Evolutionary conservation across 345 rosid species (phyloP).

Genomic region (Hibiscus mutabilis): DNA sequence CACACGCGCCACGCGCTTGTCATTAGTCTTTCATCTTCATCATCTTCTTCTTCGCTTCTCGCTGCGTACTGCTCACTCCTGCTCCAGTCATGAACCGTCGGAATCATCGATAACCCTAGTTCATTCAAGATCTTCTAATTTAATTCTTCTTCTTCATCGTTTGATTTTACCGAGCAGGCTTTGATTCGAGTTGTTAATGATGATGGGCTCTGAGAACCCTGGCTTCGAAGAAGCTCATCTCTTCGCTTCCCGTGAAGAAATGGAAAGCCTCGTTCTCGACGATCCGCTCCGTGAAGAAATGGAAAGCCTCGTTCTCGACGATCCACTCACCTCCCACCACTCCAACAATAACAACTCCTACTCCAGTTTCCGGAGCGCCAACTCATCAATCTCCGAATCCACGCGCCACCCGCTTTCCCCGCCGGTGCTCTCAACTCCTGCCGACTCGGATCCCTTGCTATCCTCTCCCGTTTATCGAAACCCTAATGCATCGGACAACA

Average conservation of each 20-base stretch:
- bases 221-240: constrained; percentile 47
- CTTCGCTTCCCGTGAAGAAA: constrained; percentile 51
- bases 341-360: constrained; percentile 23
- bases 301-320: constrained; percentile 66
- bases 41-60: constrained; percentile 16
- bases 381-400: constrained; percentile 42
- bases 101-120: constrained; percentile 22
- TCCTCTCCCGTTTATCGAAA: constrained; percentile 36
- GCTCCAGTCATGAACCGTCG: constrained; percentile 15
- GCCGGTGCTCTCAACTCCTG: constrained; percentile 34
- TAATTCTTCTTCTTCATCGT: not conserved
- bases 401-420: constrained; percentile 52
- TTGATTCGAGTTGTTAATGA: constrained; percentile 18
- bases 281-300: constrained; percentile 47
- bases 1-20: constrained; percentile 29
- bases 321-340: constrained; percentile 17
- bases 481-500: constrained; percentile 29
- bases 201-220: constrained; percentile 88
- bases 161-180: no score
- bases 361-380: constrained; percentile 55
- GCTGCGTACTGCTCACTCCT: not conserved
- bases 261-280: constrained; percentile 66
- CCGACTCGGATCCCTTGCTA: constrained; percentile 77
- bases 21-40: not conserved
- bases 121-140: constrained; percentile 15